Evolutionary conservation across 345 rosid species (phyloP), one percentile per base, ranked within the genome.

Genomic region (Litchi chinensis): DNA sequence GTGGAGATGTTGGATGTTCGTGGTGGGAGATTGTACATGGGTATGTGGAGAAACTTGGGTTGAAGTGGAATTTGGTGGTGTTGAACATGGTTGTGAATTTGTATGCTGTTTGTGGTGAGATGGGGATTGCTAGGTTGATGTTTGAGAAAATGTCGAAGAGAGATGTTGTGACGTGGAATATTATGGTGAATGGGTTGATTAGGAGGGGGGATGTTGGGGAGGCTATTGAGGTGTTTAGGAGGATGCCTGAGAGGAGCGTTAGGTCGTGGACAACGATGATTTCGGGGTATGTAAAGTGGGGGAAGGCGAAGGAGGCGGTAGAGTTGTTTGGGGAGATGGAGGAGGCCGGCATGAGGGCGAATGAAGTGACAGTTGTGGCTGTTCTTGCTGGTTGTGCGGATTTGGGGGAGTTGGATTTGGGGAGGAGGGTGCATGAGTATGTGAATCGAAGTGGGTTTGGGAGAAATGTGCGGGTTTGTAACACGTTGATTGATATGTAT

Each of bases 401-500:
- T 81, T 67, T 86, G 69, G 79, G 80, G 37, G 82, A 80, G 6
- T 63, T 84, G n/a, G 81, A 83, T 28, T 65, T 84, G 54, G 87
- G 89, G 59, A 80, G 64, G 78, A 78, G 60, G 74, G 76, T 86
- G 60, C 87, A 82, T 73, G 79, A 80, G 68, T 84, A 73, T 77
- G 65, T 24, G 18, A 84, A 76, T 13, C 67, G 60, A 52, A 75
- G 82, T 39, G 82, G 84, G 52, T 80, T 83, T 76, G 70, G 46
- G 72, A 73, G 71, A 12, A 80, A 76, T 76, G 71, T 79, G n/a
- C 37, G 39, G 43, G 82, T 86, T 68, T 71, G 63, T 28, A 86
- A 86, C 22, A 74, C 89, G 5, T 82, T 86, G 79, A 79, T 86
- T 63, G 87, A 84, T 66, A 84, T 86, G 85, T 86, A 86, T 71